phyloP scores from a whole-genome alignment of 352 stramenopile species.

The Phytophthora europaea region DNA sequence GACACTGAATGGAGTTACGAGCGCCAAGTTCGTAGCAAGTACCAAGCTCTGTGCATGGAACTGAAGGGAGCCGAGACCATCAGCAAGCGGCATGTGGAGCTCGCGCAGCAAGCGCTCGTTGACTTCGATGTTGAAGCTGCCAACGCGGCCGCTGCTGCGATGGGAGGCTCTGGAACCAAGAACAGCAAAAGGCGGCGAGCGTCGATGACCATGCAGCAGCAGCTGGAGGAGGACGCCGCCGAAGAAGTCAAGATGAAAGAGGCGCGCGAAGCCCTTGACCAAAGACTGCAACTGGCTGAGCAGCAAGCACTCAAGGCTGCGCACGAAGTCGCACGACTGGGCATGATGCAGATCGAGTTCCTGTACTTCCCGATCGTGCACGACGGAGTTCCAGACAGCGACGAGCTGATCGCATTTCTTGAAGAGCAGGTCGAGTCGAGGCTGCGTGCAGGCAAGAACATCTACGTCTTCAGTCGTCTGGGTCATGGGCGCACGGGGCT shows the following conservation, averaged over 20 bases:
- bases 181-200: conserved; percentile 13
- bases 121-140: conserved; percentile 32
- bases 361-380: conserved; percentile 64
- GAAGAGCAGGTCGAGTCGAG: conserved; percentile 52
- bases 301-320: conserved; percentile 56
- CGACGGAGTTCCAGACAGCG: conserved; percentile 44
- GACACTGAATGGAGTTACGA: conserved; percentile 56
- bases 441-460: conserved; percentile 59
- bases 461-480: conserved; percentile 82
- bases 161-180: conserved; percentile 20
- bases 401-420: conserved; percentile 44
- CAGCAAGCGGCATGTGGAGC: conserved; percentile 51
- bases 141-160: conserved; percentile 12
- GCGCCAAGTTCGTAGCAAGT: conserved; percentile 57
- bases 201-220: conserved; percentile 18
- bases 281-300: conserved; percentile 60
- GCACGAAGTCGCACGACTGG: conserved; percentile 39
- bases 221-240: conserved; percentile 23
- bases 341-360: conserved; percentile 60
- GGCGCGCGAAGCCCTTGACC: conserved; percentile 42
- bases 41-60: conserved; percentile 52
- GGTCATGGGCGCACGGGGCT: conserved; percentile 80
- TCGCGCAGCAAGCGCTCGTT: conserved; percentile 44
- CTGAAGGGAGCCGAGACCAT: conserved; percentile 49
- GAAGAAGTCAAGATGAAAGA: conserved; percentile 23